Conservation (phyloP, 176 grass and related monocot species). For the Lolium perenne region DNA sequence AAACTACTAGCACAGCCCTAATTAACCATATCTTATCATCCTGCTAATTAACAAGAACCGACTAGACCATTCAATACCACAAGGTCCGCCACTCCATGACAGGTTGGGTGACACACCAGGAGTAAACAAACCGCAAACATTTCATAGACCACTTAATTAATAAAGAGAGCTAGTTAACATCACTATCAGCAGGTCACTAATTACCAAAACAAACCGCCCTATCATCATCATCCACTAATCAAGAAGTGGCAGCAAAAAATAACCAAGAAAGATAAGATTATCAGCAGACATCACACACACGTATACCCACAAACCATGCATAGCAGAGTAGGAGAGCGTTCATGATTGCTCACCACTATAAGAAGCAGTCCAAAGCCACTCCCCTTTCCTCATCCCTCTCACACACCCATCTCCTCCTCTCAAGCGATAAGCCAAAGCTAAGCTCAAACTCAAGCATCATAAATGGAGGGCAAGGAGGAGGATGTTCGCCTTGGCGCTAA, state of each 20-base stretch:
- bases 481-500: conserved; percentile 76
- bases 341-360: conserved; percentile 31
- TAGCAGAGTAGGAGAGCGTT: not conserved
- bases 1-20: not conserved
- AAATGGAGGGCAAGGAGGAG: conserved; percentile 86
- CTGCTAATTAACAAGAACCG: not conserved
- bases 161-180: not conserved
- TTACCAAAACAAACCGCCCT: conserved; percentile 31
- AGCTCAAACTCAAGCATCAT: not conserved
- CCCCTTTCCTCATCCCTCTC: not conserved
- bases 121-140: not conserved
- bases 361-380: conserved; percentile 8
- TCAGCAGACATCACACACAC: not conserved
- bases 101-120: not conserved
- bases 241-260: not conserved
- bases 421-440: not conserved
- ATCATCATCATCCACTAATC: conserved; percentile 38
- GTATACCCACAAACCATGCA: not conserved
- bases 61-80: not conserved
- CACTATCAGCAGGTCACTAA: conserved; percentile 31
- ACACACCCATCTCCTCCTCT: not conserved
- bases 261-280: not conserved
- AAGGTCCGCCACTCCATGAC: conserved; percentile 10
- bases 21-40: not conserved
- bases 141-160: not conserved